Evolutionary conservation across 148 eudicot species (phyloP).

Genomic region (Vaccinium macrocarpon): DNA sequence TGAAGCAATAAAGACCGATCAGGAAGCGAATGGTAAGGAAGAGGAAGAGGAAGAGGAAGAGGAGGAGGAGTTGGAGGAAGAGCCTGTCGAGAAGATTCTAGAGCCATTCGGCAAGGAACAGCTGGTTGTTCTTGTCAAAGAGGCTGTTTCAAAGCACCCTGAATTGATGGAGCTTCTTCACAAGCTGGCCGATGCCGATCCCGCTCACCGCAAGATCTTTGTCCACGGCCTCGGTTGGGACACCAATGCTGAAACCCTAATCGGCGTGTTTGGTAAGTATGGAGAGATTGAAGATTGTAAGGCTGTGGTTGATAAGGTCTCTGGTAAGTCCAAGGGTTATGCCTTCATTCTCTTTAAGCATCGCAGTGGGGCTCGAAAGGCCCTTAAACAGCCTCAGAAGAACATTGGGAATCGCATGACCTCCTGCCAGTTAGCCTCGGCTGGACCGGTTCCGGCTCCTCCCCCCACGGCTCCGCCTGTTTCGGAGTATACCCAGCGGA

Average conservation of each 20-base stretch:
- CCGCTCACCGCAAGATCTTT: conserved; percentile 79
- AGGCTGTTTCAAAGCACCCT: conserved; percentile 53
- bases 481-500: conserved; percentile 83
- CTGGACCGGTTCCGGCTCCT: conserved; percentile 66
- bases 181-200: conserved; percentile 66
- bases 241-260: conserved; percentile 60
- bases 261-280: conserved; percentile 44
- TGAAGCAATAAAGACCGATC: background rate
- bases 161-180: conserved; percentile 44
- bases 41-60: conserved; percentile 17
- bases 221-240: conserved; percentile 96
- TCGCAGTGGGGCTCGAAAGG: conserved; percentile 59
- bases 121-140: conserved; percentile 38
- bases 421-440: conserved; percentile 80
- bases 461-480: conserved; percentile 31
- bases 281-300: conserved; percentile 96
- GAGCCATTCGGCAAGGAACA: conserved; percentile 88
- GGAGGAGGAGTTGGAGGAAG: conserved; percentile 47
- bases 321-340: conserved; percentile 89
- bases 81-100: conserved; percentile 62
- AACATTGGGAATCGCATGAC: conserved; percentile 69
- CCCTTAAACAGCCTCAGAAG: conserved; percentile 78
- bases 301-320: conserved; percentile 57
- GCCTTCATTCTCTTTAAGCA: conserved; percentile 75
- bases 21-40: conserved; percentile 19